These are phyloP conservation scores for Dryadomyces sulphureus DNA, from an alignment of 2,329 filamentous ascomycete species.

Conservation along the genomic window DNA sequence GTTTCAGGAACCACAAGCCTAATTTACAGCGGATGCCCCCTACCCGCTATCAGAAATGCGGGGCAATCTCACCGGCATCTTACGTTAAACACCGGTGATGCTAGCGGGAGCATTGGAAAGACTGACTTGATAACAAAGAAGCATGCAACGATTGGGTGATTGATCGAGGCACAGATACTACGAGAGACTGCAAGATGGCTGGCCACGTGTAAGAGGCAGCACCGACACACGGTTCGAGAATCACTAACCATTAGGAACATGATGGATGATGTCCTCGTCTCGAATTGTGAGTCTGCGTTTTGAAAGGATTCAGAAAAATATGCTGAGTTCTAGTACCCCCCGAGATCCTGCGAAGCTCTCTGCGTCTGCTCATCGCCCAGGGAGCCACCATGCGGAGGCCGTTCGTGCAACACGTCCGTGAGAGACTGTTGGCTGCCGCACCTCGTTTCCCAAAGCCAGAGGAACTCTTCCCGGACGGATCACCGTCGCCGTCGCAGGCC, in stretches of 20 bases:
- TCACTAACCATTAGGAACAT: slow-evolving; percentile 16
- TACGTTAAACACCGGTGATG: no score
- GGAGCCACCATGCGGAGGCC: slow-evolving; percentile 16
- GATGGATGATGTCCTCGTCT: slow-evolving; percentile 27
- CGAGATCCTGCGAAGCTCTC: slow-evolving; percentile 18
- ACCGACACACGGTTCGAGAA: not conserved
- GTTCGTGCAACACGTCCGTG: slow-evolving; percentile 20
- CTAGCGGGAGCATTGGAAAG: not conserved
- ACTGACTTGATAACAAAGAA: not conserved
- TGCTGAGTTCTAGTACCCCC: slow-evolving; percentile 16
- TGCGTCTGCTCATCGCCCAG: slow-evolving; percentile 19
- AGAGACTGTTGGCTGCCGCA: slow-evolving; percentile 14
- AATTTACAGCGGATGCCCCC: no score
- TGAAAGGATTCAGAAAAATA: not conserved
- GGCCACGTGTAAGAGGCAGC: not conserved
- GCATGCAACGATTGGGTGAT: not conserved
- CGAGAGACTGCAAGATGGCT: not conserved
- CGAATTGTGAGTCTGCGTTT: slow-evolving; percentile 14
- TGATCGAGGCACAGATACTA: not conserved
- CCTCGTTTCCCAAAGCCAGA: slow-evolving; percentile 10
- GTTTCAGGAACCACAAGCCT: no score
- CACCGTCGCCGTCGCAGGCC: slow-evolving; percentile 5
- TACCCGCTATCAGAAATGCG: no score
- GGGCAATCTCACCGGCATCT: no score
- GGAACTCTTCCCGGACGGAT: slow-evolving; percentile 14